Percentiles rank a stretch among this genome's conserved stretches.
phyloP scores from a whole-genome alignment of 148 eudicot genomes.

The Nepenthes mirabilis region DNA sequence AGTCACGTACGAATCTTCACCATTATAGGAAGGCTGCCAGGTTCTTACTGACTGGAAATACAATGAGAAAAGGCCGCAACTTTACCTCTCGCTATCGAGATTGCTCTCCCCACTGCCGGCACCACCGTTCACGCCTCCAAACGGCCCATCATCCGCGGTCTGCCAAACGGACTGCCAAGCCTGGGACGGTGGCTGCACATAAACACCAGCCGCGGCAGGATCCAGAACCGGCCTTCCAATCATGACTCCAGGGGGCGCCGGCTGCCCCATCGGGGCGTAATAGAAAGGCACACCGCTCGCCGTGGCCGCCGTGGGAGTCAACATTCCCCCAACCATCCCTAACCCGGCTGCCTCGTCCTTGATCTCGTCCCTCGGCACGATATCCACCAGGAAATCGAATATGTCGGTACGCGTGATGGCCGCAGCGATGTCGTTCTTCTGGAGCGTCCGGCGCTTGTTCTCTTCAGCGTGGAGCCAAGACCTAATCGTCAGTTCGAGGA shows the following conservation, averaged over 20 bases:
- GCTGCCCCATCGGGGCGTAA: conserved; percentile 55
- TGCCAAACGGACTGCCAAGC: conserved; percentile 95
- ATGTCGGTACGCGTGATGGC: conserved; percentile 9
- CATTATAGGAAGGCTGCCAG: too few relatives aligned
- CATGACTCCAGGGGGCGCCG: conserved; percentile 37
- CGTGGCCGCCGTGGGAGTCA: background rate
- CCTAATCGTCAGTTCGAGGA: conserved; percentile 8
- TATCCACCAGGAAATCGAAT: conserved; percentile 9
- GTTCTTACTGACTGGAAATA: too few relatives aligned
- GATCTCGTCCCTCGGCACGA: conserved; percentile 10
- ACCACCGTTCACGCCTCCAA: conserved; percentile 26
- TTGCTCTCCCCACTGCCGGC: conserved; percentile 17
- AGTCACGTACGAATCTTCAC: too few relatives aligned
- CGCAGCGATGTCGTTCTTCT: conserved; percentile 11
- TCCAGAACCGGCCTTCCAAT: conserved; percentile 53
- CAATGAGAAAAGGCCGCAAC: background rate
- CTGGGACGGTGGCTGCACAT: conserved; percentile 37
- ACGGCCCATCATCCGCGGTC: conserved; percentile 33
- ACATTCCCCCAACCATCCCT: conserved; percentile 12
- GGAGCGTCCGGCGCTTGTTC: conserved; percentile 9
- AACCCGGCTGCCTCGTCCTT: conserved; percentile 2
- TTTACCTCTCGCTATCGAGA: conserved; percentile 55
- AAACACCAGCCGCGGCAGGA: conserved; percentile 21
- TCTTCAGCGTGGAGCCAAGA: conserved; percentile 9
- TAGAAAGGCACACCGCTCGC: conserved; percentile 69